A percentile compares a stretch with the other conserved stretches of the same genome.
Conservation (phyloP, 2,329 filamentous ascomycete genomes). For the Colletotrichum karsti region DNA sequence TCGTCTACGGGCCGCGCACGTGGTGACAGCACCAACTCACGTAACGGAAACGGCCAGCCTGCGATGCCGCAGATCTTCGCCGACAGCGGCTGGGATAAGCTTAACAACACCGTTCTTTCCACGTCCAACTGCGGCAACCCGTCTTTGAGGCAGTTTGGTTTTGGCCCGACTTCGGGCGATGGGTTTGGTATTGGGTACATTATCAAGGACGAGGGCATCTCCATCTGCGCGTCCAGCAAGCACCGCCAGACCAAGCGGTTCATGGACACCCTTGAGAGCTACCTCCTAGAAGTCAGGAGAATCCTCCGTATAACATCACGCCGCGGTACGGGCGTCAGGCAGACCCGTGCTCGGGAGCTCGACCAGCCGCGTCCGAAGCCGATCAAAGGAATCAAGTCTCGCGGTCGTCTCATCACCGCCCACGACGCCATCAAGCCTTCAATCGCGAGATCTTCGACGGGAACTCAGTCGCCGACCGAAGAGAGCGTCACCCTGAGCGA, state of each 20-base stretch:
- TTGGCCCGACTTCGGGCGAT: slow-evolving; percentile 91
- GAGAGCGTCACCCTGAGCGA: slow-evolving; percentile 80
- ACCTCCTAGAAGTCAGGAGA: slow-evolving; percentile 89
- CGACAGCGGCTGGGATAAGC: slow-evolving; percentile 90
- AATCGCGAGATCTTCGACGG: slow-evolving; percentile 49
- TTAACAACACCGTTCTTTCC: slow-evolving; percentile 93
- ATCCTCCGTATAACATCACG: slow-evolving; percentile 75
- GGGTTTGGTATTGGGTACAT: slow-evolving; percentile 99
- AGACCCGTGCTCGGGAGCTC: slow-evolving; percentile 63
- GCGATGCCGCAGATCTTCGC: slow-evolving; percentile 82
- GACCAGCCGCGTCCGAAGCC: slow-evolving; percentile 49
- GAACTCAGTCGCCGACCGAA: slow-evolving; percentile 68
- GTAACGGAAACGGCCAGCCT: slow-evolving; percentile 48
- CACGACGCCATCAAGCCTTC: slow-evolving; percentile 53
- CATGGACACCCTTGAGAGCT: slow-evolving; percentile 88
- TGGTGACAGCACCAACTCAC: slow-evolving; percentile 63
- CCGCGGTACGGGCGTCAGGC: slow-evolving; percentile 45
- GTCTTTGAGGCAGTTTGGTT: slow-evolving; percentile 92
- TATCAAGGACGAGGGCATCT: slow-evolving; percentile 93
- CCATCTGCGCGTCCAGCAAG: slow-evolving; percentile 91
- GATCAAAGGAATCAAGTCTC: slow-evolving; percentile 67
- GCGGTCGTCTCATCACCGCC: slow-evolving; percentile 76
- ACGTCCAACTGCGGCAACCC: slow-evolving; percentile 99
- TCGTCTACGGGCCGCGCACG: slow-evolving; percentile 40
- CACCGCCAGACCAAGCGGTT: slow-evolving; percentile 93